A percentile compares a stretch with the other conserved stretches of the same genome.
These are phyloP conservation scores for Spencermartinsiella europaea DNA, from an alignment of 805 yeast species.

Conservation along the genomic window DNA sequence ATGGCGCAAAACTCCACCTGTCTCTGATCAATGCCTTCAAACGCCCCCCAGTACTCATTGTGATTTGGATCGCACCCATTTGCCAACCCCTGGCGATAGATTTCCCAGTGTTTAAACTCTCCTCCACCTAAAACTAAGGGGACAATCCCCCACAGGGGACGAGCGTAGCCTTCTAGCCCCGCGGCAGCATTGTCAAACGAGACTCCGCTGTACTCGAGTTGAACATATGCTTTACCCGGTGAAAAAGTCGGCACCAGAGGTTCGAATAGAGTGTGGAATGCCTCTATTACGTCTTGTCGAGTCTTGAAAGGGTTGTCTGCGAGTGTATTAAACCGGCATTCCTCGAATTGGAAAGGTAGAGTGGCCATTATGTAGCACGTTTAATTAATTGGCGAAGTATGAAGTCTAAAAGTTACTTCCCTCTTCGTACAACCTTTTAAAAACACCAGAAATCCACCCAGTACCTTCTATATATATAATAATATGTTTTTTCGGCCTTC, in stretches of 20 bases:
- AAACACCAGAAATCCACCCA: too few relatives aligned
- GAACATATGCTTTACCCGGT: constrained; percentile 16
- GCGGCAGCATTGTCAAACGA: constrained; percentile 26
- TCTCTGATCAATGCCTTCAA: constrained; percentile 26
- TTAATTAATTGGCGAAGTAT: too few relatives aligned
- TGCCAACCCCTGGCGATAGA: constrained; percentile 25
- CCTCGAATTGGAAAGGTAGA: background rate
- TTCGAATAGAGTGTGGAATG: constrained; percentile 14
- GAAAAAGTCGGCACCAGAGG: constrained; percentile 17
- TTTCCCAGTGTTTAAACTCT: constrained; percentile 25
- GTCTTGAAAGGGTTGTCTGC: constrained; percentile 12
- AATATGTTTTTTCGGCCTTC: too few relatives aligned
- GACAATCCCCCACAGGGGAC: constrained; percentile 33
- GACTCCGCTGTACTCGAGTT: constrained; percentile 25
- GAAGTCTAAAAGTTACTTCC: too few relatives aligned
- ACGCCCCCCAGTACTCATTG: constrained; percentile 30
- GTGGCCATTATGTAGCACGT: too few relatives aligned
- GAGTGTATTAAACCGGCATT: constrained; percentile 9
- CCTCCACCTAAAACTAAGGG: constrained; percentile 25
- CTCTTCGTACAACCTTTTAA: too few relatives aligned
- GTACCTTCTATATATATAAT: too few relatives aligned
- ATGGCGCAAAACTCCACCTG: constrained; percentile 32
- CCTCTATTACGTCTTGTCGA: constrained; percentile 13
- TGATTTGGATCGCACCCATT: constrained; percentile 29
- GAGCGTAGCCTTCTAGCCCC: constrained; percentile 29